Percentiles rank a stretch among this genome's conserved stretches.
phyloP scores from a whole-genome alignment of 129 eudicot genomes.

The Flaveria bidentis region DNA sequence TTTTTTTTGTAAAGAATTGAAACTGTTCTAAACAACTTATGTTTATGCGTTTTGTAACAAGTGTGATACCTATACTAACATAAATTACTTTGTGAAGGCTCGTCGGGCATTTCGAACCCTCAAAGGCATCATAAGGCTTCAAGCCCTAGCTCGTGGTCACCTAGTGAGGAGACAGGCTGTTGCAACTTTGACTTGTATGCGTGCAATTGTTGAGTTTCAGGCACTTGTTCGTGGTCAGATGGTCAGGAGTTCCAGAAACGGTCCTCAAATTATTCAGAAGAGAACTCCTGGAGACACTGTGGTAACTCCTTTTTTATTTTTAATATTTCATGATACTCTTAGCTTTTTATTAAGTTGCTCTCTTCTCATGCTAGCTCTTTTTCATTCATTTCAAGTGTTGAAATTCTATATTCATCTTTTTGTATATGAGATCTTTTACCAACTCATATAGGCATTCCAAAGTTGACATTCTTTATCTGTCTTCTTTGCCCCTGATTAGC shows the following conservation, averaged over 20 bases:
- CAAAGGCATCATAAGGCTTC: slow-evolving; percentile 88
- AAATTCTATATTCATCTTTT: not conserved
- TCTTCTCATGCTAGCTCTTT: slow-evolving; percentile 8
- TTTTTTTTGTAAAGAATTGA: not conserved
- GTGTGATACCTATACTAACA: slow-evolving; percentile 16
- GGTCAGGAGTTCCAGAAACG: slow-evolving; percentile 50
- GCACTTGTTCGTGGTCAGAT: slow-evolving; percentile 77
- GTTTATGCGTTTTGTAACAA: not conserved
- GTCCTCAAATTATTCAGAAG: slow-evolving; percentile 39
- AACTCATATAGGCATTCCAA: not conserved
- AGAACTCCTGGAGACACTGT: slow-evolving; percentile 23
- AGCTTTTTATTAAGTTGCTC: not conserved
- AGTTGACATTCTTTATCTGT: not conserved
- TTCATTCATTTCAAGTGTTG: not conserved
- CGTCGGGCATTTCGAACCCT: slow-evolving; percentile 93
- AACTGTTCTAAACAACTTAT: not conserved
- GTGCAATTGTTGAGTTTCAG: slow-evolving; percentile 72
- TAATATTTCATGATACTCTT: not conserved
- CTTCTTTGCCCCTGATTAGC: slow-evolving; percentile 2
- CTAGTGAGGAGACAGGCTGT: slow-evolving; percentile 88
- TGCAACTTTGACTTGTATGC: slow-evolving; percentile 79
- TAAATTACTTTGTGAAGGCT: slow-evolving; percentile 53
- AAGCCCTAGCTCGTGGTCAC: slow-evolving; percentile 90
- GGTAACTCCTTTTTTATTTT: slow-evolving; percentile 35
- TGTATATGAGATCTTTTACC: not conserved